Evolutionary conservation across 495 filamentous ascomycete species (phyloP).

Genomic region (Aspergillus asperescens): DNA sequence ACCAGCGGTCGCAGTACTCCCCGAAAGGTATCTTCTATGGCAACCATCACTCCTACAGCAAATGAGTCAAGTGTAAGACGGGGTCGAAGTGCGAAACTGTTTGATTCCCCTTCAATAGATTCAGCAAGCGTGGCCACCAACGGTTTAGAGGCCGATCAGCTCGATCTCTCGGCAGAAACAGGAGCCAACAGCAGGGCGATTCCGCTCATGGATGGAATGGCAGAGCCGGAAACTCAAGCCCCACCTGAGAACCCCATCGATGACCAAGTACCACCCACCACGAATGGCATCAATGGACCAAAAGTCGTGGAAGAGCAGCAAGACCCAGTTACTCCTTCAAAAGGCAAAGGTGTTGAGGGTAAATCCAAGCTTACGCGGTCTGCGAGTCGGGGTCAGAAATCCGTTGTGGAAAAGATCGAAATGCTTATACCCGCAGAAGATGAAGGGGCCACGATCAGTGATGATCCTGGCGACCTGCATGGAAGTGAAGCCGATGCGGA

Average conservation of each 20-base stretch:
- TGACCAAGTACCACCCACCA: not conserved
- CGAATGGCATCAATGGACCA: slow-evolving; percentile 11
- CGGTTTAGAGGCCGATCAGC: slow-evolving; percentile 23
- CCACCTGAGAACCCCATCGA: not conserved
- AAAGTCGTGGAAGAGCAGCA: slow-evolving; percentile 13
- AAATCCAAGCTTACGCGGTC: slow-evolving; percentile 23
- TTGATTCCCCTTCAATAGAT: slow-evolving; percentile 30
- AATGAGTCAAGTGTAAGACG: slow-evolving; percentile 29
- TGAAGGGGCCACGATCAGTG: slow-evolving; percentile 5
- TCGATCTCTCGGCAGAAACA: slow-evolving; percentile 7
- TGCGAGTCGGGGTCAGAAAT: slow-evolving; percentile 31
- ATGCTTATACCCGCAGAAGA: slow-evolving; percentile 32
- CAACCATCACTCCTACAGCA: slow-evolving; percentile 25
- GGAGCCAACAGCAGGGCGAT: not conserved
- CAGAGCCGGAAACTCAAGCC: not conserved
- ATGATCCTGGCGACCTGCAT: slow-evolving; percentile 14
- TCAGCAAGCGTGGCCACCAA: slow-evolving; percentile 22
- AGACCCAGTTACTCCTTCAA: slow-evolving; percentile 15
- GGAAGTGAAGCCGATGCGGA: slow-evolving; percentile 34
- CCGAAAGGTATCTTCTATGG: slow-evolving; percentile 28
- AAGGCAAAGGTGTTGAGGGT: slow-evolving; percentile 16
- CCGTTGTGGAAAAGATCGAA: slow-evolving; percentile 38
- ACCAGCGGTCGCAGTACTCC: slow-evolving; percentile 38
- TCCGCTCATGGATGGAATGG: not conserved
- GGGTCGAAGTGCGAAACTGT: slow-evolving; percentile 34